Base-by-base conservation (phyloP, 768 basidiomycete species). In the Amanita brunnescens region DNA sequence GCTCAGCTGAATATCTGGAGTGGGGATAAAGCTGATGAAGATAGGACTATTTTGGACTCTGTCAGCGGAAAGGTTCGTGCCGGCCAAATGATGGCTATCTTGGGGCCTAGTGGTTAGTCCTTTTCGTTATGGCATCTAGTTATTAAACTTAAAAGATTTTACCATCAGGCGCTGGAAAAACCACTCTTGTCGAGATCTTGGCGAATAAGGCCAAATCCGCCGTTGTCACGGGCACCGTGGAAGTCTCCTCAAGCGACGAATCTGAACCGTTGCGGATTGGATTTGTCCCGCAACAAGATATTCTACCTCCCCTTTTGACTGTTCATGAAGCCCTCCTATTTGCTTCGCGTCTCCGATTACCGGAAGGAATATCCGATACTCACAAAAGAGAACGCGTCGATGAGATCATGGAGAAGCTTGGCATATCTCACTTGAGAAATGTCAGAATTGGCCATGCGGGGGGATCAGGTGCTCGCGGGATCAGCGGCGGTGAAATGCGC, bases 401-500 rank as follows among this genome's bases (percentile, higher is more conserved):
- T 14, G 67, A 76, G 14, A 71, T 95, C 21, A 74, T 97, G 60
- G 73, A 78, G 10, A 90, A 86, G 61, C 78, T 97, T 2, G 91
- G 91, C 1, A 78, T 97, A 21, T 68, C 74, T 6, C 71, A 76
- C 34, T 71, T 95, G 12, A 80, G 79, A 13, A 69, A 95, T 61
- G 74, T 78, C 2, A 71, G 86, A 50, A 93, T 96, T 34, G 81
- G 70, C 13, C 75, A 77, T 53, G 64, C 64, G 34, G 81, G 84
- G 3, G 82, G 83, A 8, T 78, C 81, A 5, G 83, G 85, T 55
- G 73, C 79, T 16, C 74, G 91, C 42, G 93, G 91, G 0, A 91
- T 96, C 47, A 89, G 86, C 59, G 93, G 93, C 9, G 93, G 93
- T 8, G 92, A 96, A 65, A 88, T 89, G 74, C 77, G 93, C 41